These are phyloP conservation scores for Magnolia changhungtana DNA, from an alignment of 164 flowering plant species.

Conservation along the genomic window DNA sequence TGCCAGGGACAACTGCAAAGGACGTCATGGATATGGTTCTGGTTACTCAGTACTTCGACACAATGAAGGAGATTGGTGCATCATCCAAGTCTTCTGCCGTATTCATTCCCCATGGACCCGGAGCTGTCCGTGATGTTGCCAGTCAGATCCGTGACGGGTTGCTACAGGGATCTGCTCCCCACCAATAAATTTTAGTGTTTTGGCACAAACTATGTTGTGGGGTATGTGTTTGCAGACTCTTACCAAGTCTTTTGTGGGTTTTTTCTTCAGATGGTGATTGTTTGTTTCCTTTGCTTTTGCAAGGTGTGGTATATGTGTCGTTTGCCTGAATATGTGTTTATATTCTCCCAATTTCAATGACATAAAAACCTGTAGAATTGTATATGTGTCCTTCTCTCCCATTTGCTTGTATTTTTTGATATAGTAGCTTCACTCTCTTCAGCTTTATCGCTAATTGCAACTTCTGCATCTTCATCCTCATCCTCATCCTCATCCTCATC, in stretches of 20 bases:
- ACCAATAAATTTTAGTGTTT: background rate
- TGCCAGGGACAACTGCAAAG: constrained; percentile 75
- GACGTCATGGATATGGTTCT: constrained; percentile 89
- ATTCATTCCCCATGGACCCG: constrained; percentile 89
- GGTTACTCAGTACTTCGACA: constrained; percentile 81
- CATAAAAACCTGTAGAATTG: no score
- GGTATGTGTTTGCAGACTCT: background rate
- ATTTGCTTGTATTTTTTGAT: no score
- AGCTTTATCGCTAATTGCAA: no score
- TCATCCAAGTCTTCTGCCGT: constrained; percentile 73
- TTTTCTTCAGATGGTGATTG: background rate
- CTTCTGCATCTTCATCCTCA: no score
- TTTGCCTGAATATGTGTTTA: background rate
- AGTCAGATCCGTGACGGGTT: constrained; percentile 70
- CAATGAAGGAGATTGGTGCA: constrained; percentile 84
- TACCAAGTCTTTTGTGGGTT: background rate
- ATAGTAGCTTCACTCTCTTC: no score
- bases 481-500: no score
- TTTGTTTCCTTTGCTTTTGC: background rate
- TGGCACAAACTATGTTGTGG: background rate
- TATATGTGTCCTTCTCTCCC: no score
- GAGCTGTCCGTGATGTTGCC: constrained; percentile 72
- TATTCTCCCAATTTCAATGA: no score
- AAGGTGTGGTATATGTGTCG: background rate
- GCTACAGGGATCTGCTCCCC: constrained; percentile 41